Evolutionary conservation across 345 rosid species (phyloP), one percentile per base, ranked within the genome.

Genomic region (Carallia pectinifolia): DNA sequence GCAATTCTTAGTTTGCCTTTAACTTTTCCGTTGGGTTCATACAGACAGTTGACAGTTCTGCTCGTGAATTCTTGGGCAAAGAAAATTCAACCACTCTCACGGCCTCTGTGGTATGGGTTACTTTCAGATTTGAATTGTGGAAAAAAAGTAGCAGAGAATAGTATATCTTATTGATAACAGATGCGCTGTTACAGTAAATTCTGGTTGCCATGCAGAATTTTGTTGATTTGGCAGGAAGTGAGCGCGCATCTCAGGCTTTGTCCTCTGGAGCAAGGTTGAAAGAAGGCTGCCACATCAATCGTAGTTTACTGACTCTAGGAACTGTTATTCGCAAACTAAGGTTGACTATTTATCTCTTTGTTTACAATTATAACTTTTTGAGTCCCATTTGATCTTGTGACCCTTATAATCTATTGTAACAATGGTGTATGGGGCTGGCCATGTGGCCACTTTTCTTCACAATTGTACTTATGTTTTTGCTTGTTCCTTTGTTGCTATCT

Each of bases 271-370:
- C 96, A 55, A 86, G 97, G 79, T 85, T 91, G 79, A 94, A 94
- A 80, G 98, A 94, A 82, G 98, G 98, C 13, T 94, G 96, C 76
- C 97, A 94, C 81, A 94, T 94, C 66, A 94, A 94, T 74, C 91
- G 98, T 58, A 94, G 98, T 83, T 85, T 94, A 74, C 84, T 94
- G 76, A 94, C 98, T 67, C 81, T 94, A 71, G 88, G 97, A 78
- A 94, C 97, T 36, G 98, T 94, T 70, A 89, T 94, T 71, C 96
- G 98, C 72, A 94, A 94, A 81, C 96, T 94, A 61, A 94, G 98
- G 98, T 94, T 47, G 70, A 74, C 19, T 56, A 34, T 67, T 71
- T 44, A 44, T 44, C n/a, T 15, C 60, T 23, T 9, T 27, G 15
- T 56, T 56, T 56, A 56, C 60, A 9, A 56, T 56, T 27, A 2